Evolutionary conservation across 108 stramenopile species (phyloP), one percentile per base, ranked within the genome.

Genomic region (Nitzschia sp.): DNA sequence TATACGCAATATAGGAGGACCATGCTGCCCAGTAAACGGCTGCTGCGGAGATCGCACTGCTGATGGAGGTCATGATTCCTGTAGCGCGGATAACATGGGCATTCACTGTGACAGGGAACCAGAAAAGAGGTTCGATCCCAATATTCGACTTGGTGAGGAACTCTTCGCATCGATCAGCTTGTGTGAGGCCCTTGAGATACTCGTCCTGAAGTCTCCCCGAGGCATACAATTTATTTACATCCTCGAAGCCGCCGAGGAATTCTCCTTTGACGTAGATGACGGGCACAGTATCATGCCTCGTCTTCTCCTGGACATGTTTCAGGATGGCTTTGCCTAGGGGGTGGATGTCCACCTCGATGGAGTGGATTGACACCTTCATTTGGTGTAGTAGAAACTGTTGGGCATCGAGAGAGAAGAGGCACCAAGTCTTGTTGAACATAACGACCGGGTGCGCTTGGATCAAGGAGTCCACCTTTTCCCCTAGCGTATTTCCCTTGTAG

Each of bases 211-310:
- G 47, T 59, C 65, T 30, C 8, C 64, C 64, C 27, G 49, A 33
- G 9, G 60, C 46, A 27, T 66, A 62, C 4, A 77, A 30, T 31
- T 34, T 47, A 17, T 71, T 71, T 49, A 73, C 45, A 29, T 79
- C 72, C 13, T 68, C 66, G 28, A 66, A 79, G 26, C 80, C 80
- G 19, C 80, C 80, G 18, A 73, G 9, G 57, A 79, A 83, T 5
- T 75, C 59, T 31, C 82, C 85, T 8, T 72, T 59, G 18, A 87
- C 51, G 48, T 81, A 87, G 30, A 87, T 66, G 31, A 76, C 66
- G 1, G 85, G 85, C 2, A 81, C 79, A 38, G 82, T 83, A 5
- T 17, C 21, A 19, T 51, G 49, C 21, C 49, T 19, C 21, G 49
- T 51, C 49, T 23, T 51, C 21, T 51, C 19, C 49, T 51, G 49